Percentiles rank a stretch among this genome's conserved stretches.
phyloP scores from a whole-genome alignment of 306 rosid species.

The Astragalus membranaceus region DNA sequence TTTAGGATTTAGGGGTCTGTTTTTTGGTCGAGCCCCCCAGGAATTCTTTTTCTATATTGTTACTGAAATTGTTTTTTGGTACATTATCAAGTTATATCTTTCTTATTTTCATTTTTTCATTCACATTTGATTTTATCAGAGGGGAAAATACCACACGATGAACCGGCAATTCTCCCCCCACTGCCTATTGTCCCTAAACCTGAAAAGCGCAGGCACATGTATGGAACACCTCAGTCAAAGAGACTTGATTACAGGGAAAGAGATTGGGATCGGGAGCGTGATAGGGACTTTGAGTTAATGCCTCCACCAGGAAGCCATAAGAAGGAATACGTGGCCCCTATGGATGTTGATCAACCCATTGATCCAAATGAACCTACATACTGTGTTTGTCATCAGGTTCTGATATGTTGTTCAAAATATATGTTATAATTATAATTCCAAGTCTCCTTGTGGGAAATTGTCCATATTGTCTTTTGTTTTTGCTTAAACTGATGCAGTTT shows the following conservation, averaged over 20 bases:
- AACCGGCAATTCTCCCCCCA: conserved; percentile 88
- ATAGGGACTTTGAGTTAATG: conserved; percentile 94
- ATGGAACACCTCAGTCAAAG: conserved; percentile 69
- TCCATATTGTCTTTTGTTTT: conserved; percentile 6
- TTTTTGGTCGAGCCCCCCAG: neutral
- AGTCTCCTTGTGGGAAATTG: conserved; percentile 7
- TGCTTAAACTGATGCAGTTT: conserved; percentile 25
- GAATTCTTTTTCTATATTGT: neutral
- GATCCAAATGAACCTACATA: conserved; percentile 97
- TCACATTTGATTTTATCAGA: conserved; percentile 38
- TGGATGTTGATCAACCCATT: conserved; percentile 87
- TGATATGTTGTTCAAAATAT: conserved; percentile 12
- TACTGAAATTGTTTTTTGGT: neutral
- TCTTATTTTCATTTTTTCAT: neutral
- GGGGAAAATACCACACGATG: conserved; percentile 80
- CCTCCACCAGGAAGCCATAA: conserved; percentile 94
- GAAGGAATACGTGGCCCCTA: conserved; percentile 59
- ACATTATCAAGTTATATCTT: conserved; percentile 5
- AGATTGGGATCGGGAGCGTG: conserved; percentile 96
- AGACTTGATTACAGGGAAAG: conserved; percentile 78
- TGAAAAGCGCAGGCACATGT: conserved; percentile 60
- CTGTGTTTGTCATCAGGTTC: conserved; percentile 96
- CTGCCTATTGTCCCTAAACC: conserved; percentile 62
- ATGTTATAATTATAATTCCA: neutral
- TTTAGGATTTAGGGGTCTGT: neutral